A percentile compares a stretch with the other conserved stretches of the same genome.
These are phyloP conservation scores for Epithemia pelagica DNA, from an alignment of 108 stramenopile species.

Conservation along the genomic window DNA sequence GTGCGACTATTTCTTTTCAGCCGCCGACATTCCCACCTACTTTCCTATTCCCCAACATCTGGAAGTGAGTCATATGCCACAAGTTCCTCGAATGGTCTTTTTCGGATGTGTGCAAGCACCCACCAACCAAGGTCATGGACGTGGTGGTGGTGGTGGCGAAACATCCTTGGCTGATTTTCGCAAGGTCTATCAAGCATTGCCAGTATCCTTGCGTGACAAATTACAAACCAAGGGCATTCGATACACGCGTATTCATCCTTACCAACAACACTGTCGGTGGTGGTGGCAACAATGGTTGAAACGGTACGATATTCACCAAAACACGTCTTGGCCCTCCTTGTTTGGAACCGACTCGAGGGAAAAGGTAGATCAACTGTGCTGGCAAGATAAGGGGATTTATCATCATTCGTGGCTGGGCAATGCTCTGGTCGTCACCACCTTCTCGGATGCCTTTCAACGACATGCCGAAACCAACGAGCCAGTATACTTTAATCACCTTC, in stretches of 20 bases:
- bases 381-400: constrained; percentile 14
- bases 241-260: constrained; percentile 30
- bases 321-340: constrained; percentile 22
- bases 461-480: constrained; percentile 35
- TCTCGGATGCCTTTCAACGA: constrained; percentile 19
- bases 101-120: constrained; percentile 28
- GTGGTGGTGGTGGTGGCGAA: no score
- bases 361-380: constrained; percentile 23
- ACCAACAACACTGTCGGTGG: constrained; percentile 9
- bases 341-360: constrained; percentile 27
- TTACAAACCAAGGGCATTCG: constrained; percentile 22
- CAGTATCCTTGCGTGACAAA: constrained; percentile 18
- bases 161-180: constrained; percentile 38
- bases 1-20: constrained; percentile 30
- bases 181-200: constrained; percentile 23
- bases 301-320: constrained; percentile 18
- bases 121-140: no score
- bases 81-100: constrained; percentile 23
- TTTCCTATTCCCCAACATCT: constrained; percentile 36
- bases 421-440: constrained; percentile 13
- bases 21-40: constrained; percentile 29
- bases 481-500: constrained; percentile 34
- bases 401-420: constrained; percentile 11
- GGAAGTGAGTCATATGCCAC: constrained; percentile 34
- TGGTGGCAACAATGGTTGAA: no score